Conservation (phyloP, 371 early-diverging fungal genomes). For the Actinomucor elegans region DNA sequence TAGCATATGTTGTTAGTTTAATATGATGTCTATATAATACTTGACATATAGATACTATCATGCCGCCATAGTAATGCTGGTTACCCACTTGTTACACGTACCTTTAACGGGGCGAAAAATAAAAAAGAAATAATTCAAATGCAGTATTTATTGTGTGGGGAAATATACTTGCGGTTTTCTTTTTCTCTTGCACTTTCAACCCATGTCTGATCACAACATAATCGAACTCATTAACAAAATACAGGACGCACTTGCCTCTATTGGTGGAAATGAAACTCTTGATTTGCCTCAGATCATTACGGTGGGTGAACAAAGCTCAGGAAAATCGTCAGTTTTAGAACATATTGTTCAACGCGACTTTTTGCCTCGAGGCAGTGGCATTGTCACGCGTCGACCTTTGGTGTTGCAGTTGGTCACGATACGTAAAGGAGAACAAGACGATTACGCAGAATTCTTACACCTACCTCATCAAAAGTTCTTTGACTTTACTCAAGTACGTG, state of each 20-base stretch:
- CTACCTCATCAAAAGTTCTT: slow-evolving; percentile 72
- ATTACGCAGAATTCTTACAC: slow-evolving; percentile 79
- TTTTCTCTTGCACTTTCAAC: background rate
- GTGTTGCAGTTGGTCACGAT: slow-evolving; percentile 83
- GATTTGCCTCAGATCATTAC: slow-evolving; percentile 93
- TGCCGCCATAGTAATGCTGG: too few relatives aligned
- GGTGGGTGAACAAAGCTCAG: slow-evolving; percentile 86
- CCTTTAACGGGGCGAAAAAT: background rate
- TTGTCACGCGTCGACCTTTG: slow-evolving; percentile 93
- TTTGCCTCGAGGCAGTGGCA: slow-evolving; percentile 88
- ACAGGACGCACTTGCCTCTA: slow-evolving; percentile 89
- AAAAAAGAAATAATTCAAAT: too few relatives aligned
- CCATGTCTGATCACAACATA: slow-evolving; percentile 13
- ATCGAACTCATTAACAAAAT: slow-evolving; percentile 88
- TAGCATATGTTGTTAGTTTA: too few relatives aligned
- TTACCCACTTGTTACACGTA: too few relatives aligned
- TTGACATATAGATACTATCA: too few relatives aligned
- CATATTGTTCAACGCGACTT: slow-evolving; percentile 91
- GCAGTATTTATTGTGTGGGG: too few relatives aligned
- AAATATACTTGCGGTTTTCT: background rate
- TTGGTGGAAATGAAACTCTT: slow-evolving; percentile 70
- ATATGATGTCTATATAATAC: too few relatives aligned
- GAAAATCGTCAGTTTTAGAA: slow-evolving; percentile 92
- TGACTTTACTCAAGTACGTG: slow-evolving; percentile 78
- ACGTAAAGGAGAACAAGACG: slow-evolving; percentile 37